Evolutionary conservation across 225 moss, liverwort and hornwort species (phyloP), one percentile per base, ranked within the genome.

Genomic region (Polytrichum commune): DNA sequence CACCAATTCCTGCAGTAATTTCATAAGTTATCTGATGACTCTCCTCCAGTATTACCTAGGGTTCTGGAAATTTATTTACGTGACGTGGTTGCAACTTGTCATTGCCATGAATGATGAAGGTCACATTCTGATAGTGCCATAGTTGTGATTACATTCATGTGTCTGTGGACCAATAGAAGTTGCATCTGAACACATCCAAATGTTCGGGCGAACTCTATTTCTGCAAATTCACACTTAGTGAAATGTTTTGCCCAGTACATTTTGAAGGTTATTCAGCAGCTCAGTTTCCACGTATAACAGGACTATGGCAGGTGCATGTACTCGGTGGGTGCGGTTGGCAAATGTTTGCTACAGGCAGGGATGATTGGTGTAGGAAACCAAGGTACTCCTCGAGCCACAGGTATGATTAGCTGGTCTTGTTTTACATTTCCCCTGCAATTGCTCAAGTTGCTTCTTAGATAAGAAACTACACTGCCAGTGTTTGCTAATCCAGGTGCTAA

Each of bases 241-340:
- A 32, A n/a, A 7, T 32, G 23, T 8, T 32, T 66, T n/a, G 6
- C 8, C 2, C 35, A 66, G 66, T 60, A 23, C 22, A 20, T 60
- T 60, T 7, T 60, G 22, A 23, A 9, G 24, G 24, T 60, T 60
- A n/a, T 20, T 60, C 24, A 60, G 35, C 16, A 13, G 46, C 16
- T 46, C 46, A 46, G 46, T 46, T 46, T 46, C 75, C 78, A 83
- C 76, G 77, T 80, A 77, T 80, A 80, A 83, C 77, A 53, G 77
- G 68, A 80, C 78, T 68, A 65, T 80, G 80, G 80, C 86, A 83
- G 83, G 86, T 78, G 80, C 80, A 65, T 75, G 80, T 86, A 70
- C 69, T 8, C 79, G 86, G 77, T 82, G 76, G 55, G 69, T 75
- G 56, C 78, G 77, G 80, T 73, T 77, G 32, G 80, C 79, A 72